Conservation (phyloP, 2,329 filamentous ascomycete species). For the Fusarium oligoseptatum region DNA sequence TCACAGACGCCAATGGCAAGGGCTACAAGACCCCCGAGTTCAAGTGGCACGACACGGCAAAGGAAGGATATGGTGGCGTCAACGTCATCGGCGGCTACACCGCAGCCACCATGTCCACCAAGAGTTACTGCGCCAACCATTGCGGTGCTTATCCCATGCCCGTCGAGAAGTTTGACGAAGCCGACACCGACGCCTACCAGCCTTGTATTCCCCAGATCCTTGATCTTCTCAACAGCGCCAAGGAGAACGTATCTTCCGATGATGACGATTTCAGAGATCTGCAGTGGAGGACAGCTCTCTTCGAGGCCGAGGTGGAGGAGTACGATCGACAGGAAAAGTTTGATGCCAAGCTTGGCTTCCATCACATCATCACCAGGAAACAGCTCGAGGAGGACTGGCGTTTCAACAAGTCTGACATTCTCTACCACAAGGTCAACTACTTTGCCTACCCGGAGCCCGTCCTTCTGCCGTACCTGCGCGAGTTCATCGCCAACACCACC, state of each 20-base stretch:
- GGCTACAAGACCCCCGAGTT: constrained; percentile 44
- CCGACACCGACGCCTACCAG: constrained; percentile 57
- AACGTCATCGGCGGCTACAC: constrained; percentile 57
- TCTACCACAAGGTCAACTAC: constrained; percentile 49
- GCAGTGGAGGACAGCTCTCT: constrained; percentile 51
- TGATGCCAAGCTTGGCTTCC: constrained; percentile 50
- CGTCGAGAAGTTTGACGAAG: constrained; percentile 59
- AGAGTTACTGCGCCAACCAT: constrained; percentile 58
- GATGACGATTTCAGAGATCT: constrained; percentile 44
- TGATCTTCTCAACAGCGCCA: constrained; percentile 50
- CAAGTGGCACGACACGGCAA: constrained; percentile 42
- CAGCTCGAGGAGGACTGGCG: constrained; percentile 45
- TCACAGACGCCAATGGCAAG: constrained; percentile 43
- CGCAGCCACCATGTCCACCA: constrained; percentile 59
- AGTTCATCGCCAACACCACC: constrained; percentile 51
- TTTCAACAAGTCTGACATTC: constrained; percentile 41
- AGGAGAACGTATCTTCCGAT: constrained; percentile 29
- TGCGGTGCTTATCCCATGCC: constrained; percentile 60
- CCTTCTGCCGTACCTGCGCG: constrained; percentile 49
- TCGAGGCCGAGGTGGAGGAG: constrained; percentile 52
- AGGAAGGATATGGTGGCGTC: constrained; percentile 54
- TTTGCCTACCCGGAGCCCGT: constrained; percentile 52
- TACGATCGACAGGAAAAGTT: constrained; percentile 54
- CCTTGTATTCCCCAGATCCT: constrained; percentile 59
- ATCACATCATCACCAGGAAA: constrained; percentile 48